phyloP scores from a whole-genome alignment of 2,329 filamentous ascomycete genomes.

The Remersonia thermophila region DNA sequence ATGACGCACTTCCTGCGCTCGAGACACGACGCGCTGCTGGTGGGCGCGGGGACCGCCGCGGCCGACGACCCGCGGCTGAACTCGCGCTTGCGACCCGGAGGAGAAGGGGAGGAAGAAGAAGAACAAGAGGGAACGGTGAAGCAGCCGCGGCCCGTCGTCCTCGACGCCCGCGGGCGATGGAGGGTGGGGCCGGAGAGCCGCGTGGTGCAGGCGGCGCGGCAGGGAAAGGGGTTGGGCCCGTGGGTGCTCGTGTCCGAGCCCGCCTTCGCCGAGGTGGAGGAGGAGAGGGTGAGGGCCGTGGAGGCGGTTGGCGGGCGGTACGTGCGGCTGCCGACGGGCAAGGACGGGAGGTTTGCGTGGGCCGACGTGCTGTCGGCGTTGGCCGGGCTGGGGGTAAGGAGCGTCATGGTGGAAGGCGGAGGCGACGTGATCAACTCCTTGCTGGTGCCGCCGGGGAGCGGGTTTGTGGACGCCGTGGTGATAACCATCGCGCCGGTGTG shows the following conservation, averaged over 20 bases:
- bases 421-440: conserved; percentile 71
- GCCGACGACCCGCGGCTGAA: conserved; percentile 81
- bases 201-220: conserved; percentile 51
- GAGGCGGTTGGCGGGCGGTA: conserved; percentile 41
- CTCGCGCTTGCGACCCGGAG: conserved; percentile 46
- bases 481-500: conserved; percentile 84
- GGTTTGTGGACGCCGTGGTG: conserved; percentile 61
- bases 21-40: conserved; percentile 69
- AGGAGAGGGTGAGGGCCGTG: conserved; percentile 30
- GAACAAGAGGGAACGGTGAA: too few species aligned
- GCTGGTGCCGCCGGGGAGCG: conserved; percentile 47
- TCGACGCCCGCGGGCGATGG: conserved; percentile 74
- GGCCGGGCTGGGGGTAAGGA: conserved; percentile 48
- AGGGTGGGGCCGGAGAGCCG: conserved; percentile 45
- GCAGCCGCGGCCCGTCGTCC: conserved; percentile 70
- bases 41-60: conserved; percentile 73
- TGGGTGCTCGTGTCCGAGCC: conserved; percentile 56
- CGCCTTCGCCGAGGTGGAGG: conserved; percentile 30
- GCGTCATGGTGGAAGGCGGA: conserved; percentile 88
- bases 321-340: conserved; percentile 26
- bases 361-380: conserved; percentile 47
- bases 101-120: conserved; percentile 1
- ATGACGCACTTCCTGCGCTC: conserved; percentile 90
- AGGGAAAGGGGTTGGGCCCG: conserved; percentile 58
- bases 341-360: conserved; percentile 44